A percentile compares a stretch with the other conserved stretches of the same genome.
These are phyloP conservation scores for Fusarium tupiense DNA, from an alignment of 2,329 filamentous ascomycete genomes.

Conservation along the genomic window DNA sequence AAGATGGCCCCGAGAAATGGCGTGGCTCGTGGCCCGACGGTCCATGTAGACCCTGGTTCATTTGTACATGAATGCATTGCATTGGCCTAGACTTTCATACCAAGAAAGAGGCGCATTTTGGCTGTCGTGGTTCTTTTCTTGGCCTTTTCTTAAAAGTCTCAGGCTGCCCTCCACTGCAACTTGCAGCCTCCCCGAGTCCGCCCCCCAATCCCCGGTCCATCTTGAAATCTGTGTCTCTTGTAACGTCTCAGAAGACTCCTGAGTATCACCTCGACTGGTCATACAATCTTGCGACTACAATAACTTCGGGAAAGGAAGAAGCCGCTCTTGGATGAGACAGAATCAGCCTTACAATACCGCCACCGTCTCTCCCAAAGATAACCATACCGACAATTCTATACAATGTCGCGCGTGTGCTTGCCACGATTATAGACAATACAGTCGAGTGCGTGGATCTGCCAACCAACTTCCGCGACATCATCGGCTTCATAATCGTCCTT, in stretches of 20 bases:
- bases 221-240: conserved; percentile 29
- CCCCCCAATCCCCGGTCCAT: conserved; percentile 25
- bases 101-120: conserved; percentile 23
- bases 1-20: conserved; percentile 24
- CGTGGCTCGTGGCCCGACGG: conserved; percentile 35
- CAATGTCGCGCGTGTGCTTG: conserved; percentile 64
- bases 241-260: conserved; percentile 35
- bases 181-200: conserved; percentile 19
- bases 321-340: conserved; percentile 41
- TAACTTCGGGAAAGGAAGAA: conserved; percentile 28
- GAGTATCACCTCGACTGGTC: conserved; percentile 29
- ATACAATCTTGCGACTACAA: conserved; percentile 32
- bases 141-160: conserved; percentile 37
- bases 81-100: conserved; percentile 26
- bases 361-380: conserved; percentile 6
- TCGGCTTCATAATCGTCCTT: conserved; percentile 35
- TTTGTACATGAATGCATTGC: conserved; percentile 27
- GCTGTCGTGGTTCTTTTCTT: conserved; percentile 26
- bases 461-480: conserved; percentile 50
- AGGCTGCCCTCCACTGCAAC: conserved; percentile 23
- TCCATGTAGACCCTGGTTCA: conserved; percentile 22
- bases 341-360: conserved; percentile 14
- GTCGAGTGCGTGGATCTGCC: conserved; percentile 36
- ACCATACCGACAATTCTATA: conserved; percentile 28
- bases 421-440: conserved; percentile 33